Conservation (phyloP, 1,284 basidiomycete species). For the Xerocomus amazonicus region DNA sequence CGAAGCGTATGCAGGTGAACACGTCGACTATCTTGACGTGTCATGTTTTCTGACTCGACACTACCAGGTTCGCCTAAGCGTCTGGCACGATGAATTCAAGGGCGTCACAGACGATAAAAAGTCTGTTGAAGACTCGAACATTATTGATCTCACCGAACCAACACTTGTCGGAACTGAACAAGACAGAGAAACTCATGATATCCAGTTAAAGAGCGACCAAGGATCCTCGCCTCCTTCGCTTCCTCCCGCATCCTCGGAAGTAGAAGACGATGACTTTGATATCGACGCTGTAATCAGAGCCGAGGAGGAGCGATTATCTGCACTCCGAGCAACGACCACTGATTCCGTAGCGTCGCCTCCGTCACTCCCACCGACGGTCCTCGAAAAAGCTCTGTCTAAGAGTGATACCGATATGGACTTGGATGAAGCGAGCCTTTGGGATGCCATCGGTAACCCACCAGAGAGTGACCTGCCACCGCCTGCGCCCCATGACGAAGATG, state of each 20-base stretch:
- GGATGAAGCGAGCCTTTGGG: constrained; percentile 58
- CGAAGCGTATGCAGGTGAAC: constrained; percentile 75
- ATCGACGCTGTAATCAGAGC: constrained; percentile 49
- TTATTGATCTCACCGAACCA: constrained; percentile 32
- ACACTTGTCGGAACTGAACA: constrained; percentile 18
- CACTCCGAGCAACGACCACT: constrained; percentile 11
- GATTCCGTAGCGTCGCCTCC: constrained; percentile 1
- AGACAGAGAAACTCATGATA: constrained; percentile 30
- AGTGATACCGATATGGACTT: constrained; percentile 33
- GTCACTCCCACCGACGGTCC: constrained; percentile 8
- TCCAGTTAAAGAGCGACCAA: constrained; percentile 2
- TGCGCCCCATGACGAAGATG: constrained; percentile 44
- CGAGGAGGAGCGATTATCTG: constrained; percentile 40
- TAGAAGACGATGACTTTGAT: constrained; percentile 56
- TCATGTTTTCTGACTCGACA: constrained; percentile 9
- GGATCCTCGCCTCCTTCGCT: constrained; percentile 35
- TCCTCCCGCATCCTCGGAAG: constrained; percentile 47
- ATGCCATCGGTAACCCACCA: constrained; percentile 24
- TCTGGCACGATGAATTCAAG: constrained; percentile 72
- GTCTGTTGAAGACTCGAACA: constrained; percentile 28
- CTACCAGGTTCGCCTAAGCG: constrained; percentile 58
- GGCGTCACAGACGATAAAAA: constrained; percentile 43
- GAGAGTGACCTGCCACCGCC: background rate
- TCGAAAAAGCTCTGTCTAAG: constrained; percentile 11
- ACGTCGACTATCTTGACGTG: background rate